Evolutionary conservation across 768 basidiomycete genomes (phyloP).

Genomic region (Rossbeevera mucosa): DNA sequence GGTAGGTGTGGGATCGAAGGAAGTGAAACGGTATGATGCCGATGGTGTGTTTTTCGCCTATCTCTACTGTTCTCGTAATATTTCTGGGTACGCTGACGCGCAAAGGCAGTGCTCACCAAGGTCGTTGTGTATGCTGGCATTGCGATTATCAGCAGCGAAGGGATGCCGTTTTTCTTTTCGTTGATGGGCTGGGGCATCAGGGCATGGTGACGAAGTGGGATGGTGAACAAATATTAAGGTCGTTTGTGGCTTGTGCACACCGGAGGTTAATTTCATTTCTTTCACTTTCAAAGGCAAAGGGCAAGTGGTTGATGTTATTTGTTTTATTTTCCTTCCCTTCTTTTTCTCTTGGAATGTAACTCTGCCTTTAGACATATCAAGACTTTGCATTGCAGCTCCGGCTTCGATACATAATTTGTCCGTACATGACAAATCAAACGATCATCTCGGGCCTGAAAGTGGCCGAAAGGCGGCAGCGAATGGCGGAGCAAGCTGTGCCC

Average conservation of each 20-base stretch:
- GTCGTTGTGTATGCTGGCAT: conserved; percentile 90
- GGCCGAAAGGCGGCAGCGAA: no score
- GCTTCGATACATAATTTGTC: no score
- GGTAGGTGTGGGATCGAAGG: neutral
- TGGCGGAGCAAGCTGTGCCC: no score
- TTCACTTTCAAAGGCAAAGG: neutral
- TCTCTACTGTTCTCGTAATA: neutral
- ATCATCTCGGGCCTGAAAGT: no score
- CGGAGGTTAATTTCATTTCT: neutral
- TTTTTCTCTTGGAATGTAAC: neutral
- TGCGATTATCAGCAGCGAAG: conserved; percentile 58
- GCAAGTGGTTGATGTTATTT: neutral
- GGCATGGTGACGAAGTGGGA: conserved; percentile 26
- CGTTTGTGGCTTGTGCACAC: neutral
- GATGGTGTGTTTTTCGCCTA: conserved; percentile 56
- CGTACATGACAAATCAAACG: no score
- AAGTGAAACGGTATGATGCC: conserved; percentile 76
- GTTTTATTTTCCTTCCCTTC: neutral
- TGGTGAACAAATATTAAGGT: neutral
- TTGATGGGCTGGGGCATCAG: conserved; percentile 62
- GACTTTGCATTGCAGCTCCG: no score
- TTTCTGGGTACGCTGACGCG: conserved; percentile 1
- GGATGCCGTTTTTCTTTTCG: conserved; percentile 65
- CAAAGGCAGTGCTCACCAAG: conserved; percentile 70
- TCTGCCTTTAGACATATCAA: no score